Evolutionary conservation across 2,329 filamentous ascomycete genomes (phyloP).

Genomic region (Colletotrichum sansevieriae): DNA sequence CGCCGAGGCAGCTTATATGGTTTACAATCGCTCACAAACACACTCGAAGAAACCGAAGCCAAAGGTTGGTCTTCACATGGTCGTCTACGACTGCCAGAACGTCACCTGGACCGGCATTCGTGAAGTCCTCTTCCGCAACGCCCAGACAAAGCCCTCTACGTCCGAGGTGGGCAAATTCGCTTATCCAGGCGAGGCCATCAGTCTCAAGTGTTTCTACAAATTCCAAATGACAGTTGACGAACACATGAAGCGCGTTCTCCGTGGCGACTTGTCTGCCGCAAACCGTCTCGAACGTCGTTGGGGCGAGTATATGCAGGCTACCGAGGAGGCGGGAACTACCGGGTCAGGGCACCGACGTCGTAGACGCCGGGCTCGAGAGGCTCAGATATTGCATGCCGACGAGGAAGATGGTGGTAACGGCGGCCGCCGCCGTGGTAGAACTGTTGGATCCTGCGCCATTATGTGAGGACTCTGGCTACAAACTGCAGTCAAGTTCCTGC

Average conservation of each 20-base stretch:
- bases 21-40: constrained; percentile 72
- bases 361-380: constrained; percentile 83
- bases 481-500: background rate
- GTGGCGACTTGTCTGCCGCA: constrained; percentile 81
- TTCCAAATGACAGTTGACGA: constrained; percentile 97
- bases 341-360: constrained; percentile 77
- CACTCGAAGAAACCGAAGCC: constrained; percentile 60
- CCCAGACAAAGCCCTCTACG: constrained; percentile 72
- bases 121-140: constrained; percentile 87
- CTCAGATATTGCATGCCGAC: constrained; percentile 82
- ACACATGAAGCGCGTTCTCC: constrained; percentile 87
- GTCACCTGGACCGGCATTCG: constrained; percentile 93
- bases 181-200: constrained; percentile 83
- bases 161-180: constrained; percentile 57
- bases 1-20: constrained; percentile 85
- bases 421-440: constrained; percentile 73
- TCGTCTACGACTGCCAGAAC: constrained; percentile 91
- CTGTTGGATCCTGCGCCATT: constrained; percentile 70
- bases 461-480: constrained; percentile 64
- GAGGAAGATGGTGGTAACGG: constrained; percentile 78
- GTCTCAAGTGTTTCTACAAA: constrained; percentile 93
- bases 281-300: constrained; percentile 88
- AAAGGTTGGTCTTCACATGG: constrained; percentile 76
- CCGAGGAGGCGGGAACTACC: constrained; percentile 81
- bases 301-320: constrained; percentile 94